Percentiles rank a stretch among this genome's conserved stretches.
phyloP scores from a whole-genome alignment of 768 basidiomycete species.

The Russula vinacea region DNA sequence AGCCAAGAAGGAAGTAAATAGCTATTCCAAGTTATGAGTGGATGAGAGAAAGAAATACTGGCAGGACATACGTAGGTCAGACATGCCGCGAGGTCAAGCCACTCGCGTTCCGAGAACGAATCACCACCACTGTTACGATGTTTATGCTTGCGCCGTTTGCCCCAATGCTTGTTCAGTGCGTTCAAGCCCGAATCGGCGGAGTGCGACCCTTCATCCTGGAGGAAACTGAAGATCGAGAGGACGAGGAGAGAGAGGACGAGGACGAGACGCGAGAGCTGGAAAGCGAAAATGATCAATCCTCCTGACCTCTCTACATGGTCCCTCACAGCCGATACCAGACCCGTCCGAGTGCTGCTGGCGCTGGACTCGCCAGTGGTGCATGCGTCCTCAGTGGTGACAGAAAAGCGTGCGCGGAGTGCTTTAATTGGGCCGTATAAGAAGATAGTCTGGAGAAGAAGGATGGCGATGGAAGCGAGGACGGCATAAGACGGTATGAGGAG shows the following conservation, averaged over 20 bases:
- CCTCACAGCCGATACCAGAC: constrained; percentile 24
- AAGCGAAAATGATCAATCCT: constrained; percentile 47
- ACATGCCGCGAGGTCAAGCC: constrained; percentile 31
- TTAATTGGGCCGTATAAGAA: background rate
- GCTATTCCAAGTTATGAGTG: constrained; percentile 15
- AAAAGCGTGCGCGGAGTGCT: background rate
- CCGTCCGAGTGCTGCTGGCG: background rate
- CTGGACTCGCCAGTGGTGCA: background rate
- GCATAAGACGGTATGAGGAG: constrained; percentile 25
- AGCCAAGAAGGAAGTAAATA: constrained; percentile 31
- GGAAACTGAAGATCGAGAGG: constrained; percentile 46
- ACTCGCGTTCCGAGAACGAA: constrained; percentile 20
- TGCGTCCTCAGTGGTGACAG: constrained; percentile 1
- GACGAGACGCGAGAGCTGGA: constrained; percentile 47
- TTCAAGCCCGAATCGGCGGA: constrained; percentile 7
- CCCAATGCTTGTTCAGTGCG: constrained; percentile 33
- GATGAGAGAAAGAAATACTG: background rate
- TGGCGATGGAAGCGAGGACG: constrained; percentile 9
- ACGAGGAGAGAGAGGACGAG: constrained; percentile 48
- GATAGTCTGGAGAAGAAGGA: constrained; percentile 14
- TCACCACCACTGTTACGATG: background rate
- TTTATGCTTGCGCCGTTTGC: constrained; percentile 34
- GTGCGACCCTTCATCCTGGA: constrained; percentile 35
- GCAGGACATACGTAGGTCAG: constrained; percentile 37
- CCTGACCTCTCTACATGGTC: constrained; percentile 45